A percentile compares a stretch with the other conserved stretches of the same genome.
Evolutionary conservation across 2,329 filamentous ascomycete species (phyloP).

Genomic region (Fusarium foetens): DNA sequence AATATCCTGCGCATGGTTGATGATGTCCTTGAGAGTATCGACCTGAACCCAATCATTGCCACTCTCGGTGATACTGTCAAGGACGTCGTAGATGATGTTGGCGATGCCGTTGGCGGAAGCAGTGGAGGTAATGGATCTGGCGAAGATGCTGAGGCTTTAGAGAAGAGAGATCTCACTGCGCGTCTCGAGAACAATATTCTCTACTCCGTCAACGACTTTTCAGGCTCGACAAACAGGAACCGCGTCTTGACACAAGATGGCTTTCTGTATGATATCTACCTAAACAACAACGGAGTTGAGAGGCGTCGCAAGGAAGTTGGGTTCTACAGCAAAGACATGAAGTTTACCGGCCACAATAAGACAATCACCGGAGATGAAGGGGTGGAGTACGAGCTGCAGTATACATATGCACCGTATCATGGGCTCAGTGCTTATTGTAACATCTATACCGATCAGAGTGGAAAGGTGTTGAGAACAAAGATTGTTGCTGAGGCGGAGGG

Average conservation of each 20-base stretch:
- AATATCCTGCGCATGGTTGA: slow-evolving; percentile 27
- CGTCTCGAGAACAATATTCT: slow-evolving; percentile 25
- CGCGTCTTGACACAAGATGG: slow-evolving; percentile 25
- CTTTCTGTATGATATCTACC: slow-evolving; percentile 21
- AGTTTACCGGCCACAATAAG: slow-evolving; percentile 23
- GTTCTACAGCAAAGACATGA: slow-evolving; percentile 27
- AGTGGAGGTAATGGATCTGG: not conserved
- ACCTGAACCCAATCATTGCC: slow-evolving; percentile 20
- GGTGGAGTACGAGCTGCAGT: slow-evolving; percentile 18
- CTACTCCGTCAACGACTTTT: slow-evolving; percentile 29
- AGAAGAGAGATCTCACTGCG: slow-evolving; percentile 19
- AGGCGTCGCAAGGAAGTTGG: slow-evolving; percentile 24
- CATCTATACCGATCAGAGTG: slow-evolving; percentile 16
- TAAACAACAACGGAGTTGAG: slow-evolving; percentile 19
- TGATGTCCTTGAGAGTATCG: slow-evolving; percentile 26
- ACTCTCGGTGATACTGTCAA: slow-evolving; percentile 14
- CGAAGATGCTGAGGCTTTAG: not conserved
- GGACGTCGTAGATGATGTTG: slow-evolving; percentile 9
- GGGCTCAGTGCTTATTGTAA: slow-evolving; percentile 25
- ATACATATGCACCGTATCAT: slow-evolving; percentile 19
- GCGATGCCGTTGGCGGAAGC: slow-evolving; percentile 1
- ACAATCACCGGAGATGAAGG: slow-evolving; percentile 3
- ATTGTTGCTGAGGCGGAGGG: slow-evolving; percentile 28
- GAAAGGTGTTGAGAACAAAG: slow-evolving; percentile 23
- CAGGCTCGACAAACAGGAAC: slow-evolving; percentile 23